Conservation (phyloP, 208 protist genomes). For the Leishmania braziliensis region DNA sequence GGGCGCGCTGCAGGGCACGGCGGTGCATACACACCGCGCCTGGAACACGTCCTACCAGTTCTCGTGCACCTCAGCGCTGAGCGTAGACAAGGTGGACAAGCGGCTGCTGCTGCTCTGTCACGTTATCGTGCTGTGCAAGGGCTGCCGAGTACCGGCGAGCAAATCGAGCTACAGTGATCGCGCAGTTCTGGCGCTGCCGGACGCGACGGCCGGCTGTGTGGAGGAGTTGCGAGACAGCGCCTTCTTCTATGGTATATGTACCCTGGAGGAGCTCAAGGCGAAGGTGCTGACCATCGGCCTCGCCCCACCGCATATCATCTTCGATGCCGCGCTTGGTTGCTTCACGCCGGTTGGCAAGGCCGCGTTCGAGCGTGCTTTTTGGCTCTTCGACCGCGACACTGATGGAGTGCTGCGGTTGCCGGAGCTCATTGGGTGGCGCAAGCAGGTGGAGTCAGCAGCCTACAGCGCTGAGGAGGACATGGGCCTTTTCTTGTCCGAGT, state of each 20-base stretch:
- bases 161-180: constrained; percentile 51
- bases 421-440: constrained; percentile 71
- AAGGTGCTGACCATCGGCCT: constrained; percentile 47
- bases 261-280: constrained; percentile 38
- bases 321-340: constrained; percentile 44
- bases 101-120: constrained; percentile 57
- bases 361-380: constrained; percentile 76
- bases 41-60: constrained; percentile 79
- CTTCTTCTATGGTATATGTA: constrained; percentile 70
- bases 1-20: constrained; percentile 44
- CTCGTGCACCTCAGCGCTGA: constrained; percentile 52
- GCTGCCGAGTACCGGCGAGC: constrained; percentile 37
- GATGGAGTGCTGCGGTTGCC: constrained; percentile 62
- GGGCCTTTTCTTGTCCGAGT: constrained; percentile 29
- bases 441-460: constrained; percentile 39
- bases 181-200: constrained; percentile 53
- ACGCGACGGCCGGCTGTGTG: constrained; percentile 43
- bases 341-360: constrained; percentile 64
- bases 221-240: constrained; percentile 43
- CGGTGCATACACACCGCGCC: constrained; percentile 65
- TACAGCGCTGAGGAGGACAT: constrained; percentile 45
- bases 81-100: constrained; percentile 62
- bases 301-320: constrained; percentile 79
- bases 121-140: constrained; percentile 69
- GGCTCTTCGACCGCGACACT: constrained; percentile 80